Percentiles rank a stretch among this genome's conserved stretches.
Evolutionary conservation across 202 grass and related monocot species (phyloP).

Genomic region (Alloteropsis angusta): DNA sequence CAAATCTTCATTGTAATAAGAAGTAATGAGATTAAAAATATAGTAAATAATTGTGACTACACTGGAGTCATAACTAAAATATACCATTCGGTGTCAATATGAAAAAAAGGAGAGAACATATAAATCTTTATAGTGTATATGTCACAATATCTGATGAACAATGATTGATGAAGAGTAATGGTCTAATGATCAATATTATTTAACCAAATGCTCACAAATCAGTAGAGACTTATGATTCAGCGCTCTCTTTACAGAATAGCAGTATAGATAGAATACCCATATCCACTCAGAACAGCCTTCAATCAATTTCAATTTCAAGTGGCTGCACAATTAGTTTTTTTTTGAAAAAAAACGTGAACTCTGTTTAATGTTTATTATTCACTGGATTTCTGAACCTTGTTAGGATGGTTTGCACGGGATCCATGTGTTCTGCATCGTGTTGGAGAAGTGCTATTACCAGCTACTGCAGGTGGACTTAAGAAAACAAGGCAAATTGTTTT

Average conservation of each 20-base stretch:
- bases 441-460: constrained; percentile 69
- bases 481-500: constrained; percentile 61
- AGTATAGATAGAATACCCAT: constrained; percentile 2
- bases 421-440: constrained; percentile 63
- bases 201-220: background rate
- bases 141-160: background rate
- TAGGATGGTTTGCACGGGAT: constrained; percentile 87
- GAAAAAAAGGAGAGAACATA: background rate
- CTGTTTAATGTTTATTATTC: constrained; percentile 20
- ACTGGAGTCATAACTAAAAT: background rate
- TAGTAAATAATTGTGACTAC: background rate
- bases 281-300: background rate
- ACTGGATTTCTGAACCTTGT: constrained; percentile 19
- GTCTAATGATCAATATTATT: background rate
- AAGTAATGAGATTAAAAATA: background rate
- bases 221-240: background rate
- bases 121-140: background rate
- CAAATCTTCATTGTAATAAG: background rate
- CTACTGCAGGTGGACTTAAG: constrained; percentile 44
- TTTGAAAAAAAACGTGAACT: background rate
- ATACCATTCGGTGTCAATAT: background rate
- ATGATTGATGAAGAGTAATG: background rate
- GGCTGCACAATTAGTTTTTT: background rate
- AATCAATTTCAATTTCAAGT: background rate
- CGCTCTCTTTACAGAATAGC: background rate